Base-by-base conservation (phyloP, 371 early-diverging fungal species). In the Mucor racemosus region DNA sequence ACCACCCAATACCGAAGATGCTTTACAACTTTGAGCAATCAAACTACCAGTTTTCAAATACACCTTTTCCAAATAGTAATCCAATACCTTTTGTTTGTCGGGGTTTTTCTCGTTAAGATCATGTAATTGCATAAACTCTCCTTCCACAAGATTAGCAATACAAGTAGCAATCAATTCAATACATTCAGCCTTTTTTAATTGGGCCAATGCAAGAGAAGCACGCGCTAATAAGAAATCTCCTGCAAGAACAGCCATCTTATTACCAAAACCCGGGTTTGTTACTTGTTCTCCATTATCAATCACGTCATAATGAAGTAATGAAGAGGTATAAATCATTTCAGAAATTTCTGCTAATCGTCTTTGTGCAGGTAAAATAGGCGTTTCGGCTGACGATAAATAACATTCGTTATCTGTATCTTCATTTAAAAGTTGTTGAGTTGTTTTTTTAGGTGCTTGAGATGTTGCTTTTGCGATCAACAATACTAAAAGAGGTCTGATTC, bases 271-370 rank as follows among this genome's bases (percentile, higher is more conserved):
- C 41, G 91, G 90, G 61, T 96, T 95, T 10, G 91, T 91, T 39
- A 95, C 87, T 1, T 85, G 86, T 59, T 86, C 80, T 11, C 58
- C 62, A 17, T 62, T 76, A 71, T 94, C 95, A 63, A 98, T 92
- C 14, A 98, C 96, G 70, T 98, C 98, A 77, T 98, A 96, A 78
- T 98, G 98, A 15, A 98, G 78, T 21, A 98, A 79, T 1, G 96
- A 93, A 13, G 98, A 95, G 3, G 98, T 97, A 76, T 98, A 97
- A 68, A 98, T 98, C 93, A 98, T 94, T 75, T 98, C 97, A 1
- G 93, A 89, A 61, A 98, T 97, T 73, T 96, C 97, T 17, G 97
- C 97, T 56, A 98, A 82, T 7, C 97, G 90, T 21, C 95, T 86
- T 65, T 97, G 98, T 21, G 96, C 87, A 5, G 95, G 94, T 42